Evolutionary conservation across 805 yeast species (phyloP).

Genomic region (Saturnispora galanensis): DNA sequence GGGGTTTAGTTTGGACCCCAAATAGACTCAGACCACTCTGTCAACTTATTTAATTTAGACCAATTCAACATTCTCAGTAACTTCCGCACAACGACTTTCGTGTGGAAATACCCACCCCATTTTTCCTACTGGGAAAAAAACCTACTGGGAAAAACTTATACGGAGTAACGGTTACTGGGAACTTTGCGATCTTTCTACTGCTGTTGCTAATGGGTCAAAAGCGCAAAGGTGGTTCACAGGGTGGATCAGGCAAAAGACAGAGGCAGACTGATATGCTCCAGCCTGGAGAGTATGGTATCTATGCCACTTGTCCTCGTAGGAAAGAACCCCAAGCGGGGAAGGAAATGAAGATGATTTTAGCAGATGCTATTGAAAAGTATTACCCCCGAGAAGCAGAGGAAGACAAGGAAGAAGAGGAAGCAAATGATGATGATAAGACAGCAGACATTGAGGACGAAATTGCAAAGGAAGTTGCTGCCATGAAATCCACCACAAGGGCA

Average conservation of each 20-base stretch:
- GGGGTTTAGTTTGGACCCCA: constrained; percentile 41
- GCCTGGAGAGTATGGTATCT: constrained; percentile 80
- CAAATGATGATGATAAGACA: constrained; percentile 24
- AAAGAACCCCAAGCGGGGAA: constrained; percentile 70
- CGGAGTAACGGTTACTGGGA: no score
- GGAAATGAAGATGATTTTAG: constrained; percentile 54
- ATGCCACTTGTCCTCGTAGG: constrained; percentile 79
- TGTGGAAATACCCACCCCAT: no score
- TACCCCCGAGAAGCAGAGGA: constrained; percentile 29
- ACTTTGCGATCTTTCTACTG: no score
- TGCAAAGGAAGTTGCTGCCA: constrained; percentile 54
- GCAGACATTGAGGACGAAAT: constrained; percentile 70
- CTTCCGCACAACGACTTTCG: no score
- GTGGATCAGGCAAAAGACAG: constrained; percentile 28
- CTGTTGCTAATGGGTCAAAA: not conserved
- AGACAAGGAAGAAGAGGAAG: constrained; percentile 2
- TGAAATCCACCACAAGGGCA: constrained; percentile 31
- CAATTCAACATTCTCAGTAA: not conserved
- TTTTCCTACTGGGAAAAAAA: not conserved
- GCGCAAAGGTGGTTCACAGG: constrained; percentile 12
- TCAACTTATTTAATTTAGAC: not conserved
- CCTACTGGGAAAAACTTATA: no score
- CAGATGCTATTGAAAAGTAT: constrained; percentile 40
- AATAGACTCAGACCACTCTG: not conserved
- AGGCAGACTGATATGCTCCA: constrained; percentile 47